Evolutionary conservation across 2,329 filamentous ascomycete species (phyloP), one percentile per base, ranked within the genome.

Genomic region (Diplodia scrobiculata): DNA sequence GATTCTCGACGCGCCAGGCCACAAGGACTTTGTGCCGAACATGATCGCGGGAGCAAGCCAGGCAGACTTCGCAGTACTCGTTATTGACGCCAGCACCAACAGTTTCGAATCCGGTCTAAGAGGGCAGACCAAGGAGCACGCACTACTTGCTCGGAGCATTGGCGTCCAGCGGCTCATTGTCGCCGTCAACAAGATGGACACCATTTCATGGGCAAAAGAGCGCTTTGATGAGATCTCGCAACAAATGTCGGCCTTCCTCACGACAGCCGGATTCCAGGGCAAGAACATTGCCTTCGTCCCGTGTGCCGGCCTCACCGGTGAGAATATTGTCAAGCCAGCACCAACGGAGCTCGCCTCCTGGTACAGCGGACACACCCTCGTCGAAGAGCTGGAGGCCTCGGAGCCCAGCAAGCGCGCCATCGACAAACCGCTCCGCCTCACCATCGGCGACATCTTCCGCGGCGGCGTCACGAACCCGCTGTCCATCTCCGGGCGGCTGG

Each of bases 1-100:
- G 1, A 97, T 99, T 53, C 84, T 99, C 4, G 95, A 99, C 75
- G 94, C 95, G 0, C 95, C 95, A 0, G 95, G 95, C 0, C 95
- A 99, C 77, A 86, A 89, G 68, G 95, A 99, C 75, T 99, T 98
- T 74, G 92, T 99, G 21, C 95, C 95, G 0, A 99, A 97, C 77
- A 99, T 99, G 95, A 97, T 99, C 75, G 94, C 94, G 1, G 95
- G 95, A 14, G 92, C 94, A 3, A 95, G 91, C 67, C 94, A 97
- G 78, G 96, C 95, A 10, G 95, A 99, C 76, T 95, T 98, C 77
- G 95, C 93, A 0, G 90, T 99, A 0, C 82, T 99, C 2, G 95
- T 99, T 21, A 91, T 99, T 68, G 95, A 99, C 75, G 90, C 94
- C 4, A 89, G 90, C 67, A 91, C 87, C 0, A 95, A 94, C 38